Evolutionary conservation across 257 asterid genomes (phyloP), one percentile per base, ranked within the genome.

Genomic region (Phtheirospermum japonicum): DNA sequence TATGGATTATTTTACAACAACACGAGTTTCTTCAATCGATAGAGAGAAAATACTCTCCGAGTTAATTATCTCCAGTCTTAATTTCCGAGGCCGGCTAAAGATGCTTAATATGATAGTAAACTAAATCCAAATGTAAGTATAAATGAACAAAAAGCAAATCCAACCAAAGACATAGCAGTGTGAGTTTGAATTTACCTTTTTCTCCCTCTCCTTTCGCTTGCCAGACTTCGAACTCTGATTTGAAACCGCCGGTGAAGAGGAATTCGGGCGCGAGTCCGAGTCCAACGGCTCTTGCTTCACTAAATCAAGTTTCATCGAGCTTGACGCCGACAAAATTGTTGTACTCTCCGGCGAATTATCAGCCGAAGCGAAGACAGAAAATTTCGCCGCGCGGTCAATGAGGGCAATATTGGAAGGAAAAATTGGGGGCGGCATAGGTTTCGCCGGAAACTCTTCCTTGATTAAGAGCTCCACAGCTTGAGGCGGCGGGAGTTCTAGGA

Each of bases 381-480:
- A 84, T 75, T 79, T 86, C 0, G 95, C 80, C 19, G 90, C 96
- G 31, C 90, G 86, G 70, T 82, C 86, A 34, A 82, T 50, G 20
- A 89, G 81, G 63, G 78, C 82, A 14, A 70, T 39, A 74, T 86
- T 73, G 62, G 88, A 76, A 39, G 91, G 91, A 34, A 86, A 86
- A 49, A 82, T 75, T 3, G 88, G 86, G 17, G 78, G 82, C n/a
- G 88, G 83, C 64, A 66, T 65, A 8, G 76, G 79, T 59, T 74
- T 68, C 5, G n/a, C 66, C 68, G 72, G 68, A 14, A 71, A 65
- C 69, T 78, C 80, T n/a, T 71, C 82, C 20, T 79, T 76, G 30
- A 91, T 86, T 33, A 93, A 42, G 57, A 93, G 96, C 77, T 93
- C 96, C 65, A 87, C 83, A 12, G 96, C 97, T 76, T 87, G 96